Evolutionary conservation across 805 yeast species (phyloP), one percentile per base, ranked within the genome.

Genomic region (Lipomyces mesembrius): DNA sequence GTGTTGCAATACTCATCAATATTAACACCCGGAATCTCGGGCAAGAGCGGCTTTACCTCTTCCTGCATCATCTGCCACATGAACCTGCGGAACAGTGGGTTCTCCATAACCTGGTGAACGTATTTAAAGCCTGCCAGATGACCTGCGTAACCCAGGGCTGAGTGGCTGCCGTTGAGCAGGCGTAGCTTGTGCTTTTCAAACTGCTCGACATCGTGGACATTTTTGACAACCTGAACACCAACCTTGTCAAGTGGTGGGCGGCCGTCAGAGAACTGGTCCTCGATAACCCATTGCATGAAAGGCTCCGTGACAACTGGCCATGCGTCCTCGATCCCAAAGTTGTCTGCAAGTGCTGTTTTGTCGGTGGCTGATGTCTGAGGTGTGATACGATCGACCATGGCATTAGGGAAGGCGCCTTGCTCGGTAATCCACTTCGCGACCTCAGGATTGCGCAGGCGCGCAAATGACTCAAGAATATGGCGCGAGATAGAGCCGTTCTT

Each of bases 241-340:
- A 51, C 55, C 55, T 51, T 51, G 29, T 51, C 55, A 51, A 51
- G 55, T 51, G 55, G 55, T 22, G 55, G 55, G 32, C 55, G 55
- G 29, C 55, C 55, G 29, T 51, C 55, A 20, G 55, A 51, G 55
- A 51, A 51, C 55, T 51, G 55, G 55, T 51, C 55, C 55, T 51
- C 55, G 29, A 51, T 51, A 9, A 51, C 55, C 55, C 55, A 51
- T 51, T 51, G 55, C 55, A 51, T 51, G 55, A 51, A 51, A 51
- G 55, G 55, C 55, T 51, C 55, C 55, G 55, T 51, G 55, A 51
- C 55, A 51, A 51, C 55, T 51, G 55, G 55, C 55, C 55, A 51
- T 51, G 55, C 55, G 55, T 51, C 55, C 55, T 51, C 55, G 55
- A 51, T 51, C n/a, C 29, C 55, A 51, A 51, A 51, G 55, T 20